These are phyloP conservation scores for Fonsecaea erecta DNA, from an alignment of 2,329 filamentous ascomycete genomes.

Conservation along the genomic window DNA sequence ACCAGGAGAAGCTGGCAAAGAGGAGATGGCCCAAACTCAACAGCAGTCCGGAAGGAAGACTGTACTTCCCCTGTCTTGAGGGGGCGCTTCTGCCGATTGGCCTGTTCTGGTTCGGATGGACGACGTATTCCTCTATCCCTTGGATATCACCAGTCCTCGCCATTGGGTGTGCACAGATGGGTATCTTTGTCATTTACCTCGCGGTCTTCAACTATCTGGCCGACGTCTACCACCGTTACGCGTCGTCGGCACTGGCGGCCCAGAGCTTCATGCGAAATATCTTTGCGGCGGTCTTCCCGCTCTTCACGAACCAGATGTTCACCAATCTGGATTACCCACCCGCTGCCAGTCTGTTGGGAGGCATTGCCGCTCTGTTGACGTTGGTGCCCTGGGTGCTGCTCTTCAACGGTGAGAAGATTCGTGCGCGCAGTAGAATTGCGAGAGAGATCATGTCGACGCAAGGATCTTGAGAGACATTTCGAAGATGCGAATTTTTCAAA, in stretches of 20 bases:
- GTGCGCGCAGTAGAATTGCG: slow-evolving; percentile 77
- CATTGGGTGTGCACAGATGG: slow-evolving; percentile 76
- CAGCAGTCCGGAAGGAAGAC: slow-evolving; percentile 70
- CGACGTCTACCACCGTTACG: slow-evolving; percentile 83
- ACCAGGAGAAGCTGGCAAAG: slow-evolving; percentile 61
- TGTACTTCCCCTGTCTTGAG: slow-evolving; percentile 83
- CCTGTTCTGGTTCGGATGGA: slow-evolving; percentile 80
- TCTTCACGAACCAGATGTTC: slow-evolving; percentile 77
- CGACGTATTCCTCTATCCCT: slow-evolving; percentile 58
- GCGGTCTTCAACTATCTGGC: slow-evolving; percentile 92
- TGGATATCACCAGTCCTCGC: slow-evolving; percentile 75
- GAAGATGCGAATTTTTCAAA: not conserved
- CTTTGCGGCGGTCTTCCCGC: slow-evolving; percentile 77
- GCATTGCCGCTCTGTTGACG: slow-evolving; percentile 68
- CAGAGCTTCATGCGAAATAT: slow-evolving; percentile 87
- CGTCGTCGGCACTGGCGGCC: slow-evolving; percentile 82
- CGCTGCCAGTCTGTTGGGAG: slow-evolving; percentile 76
- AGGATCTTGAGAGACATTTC: not conserved
- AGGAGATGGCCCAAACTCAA: slow-evolving; percentile 42
- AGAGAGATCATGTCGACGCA: slow-evolving; percentile 42
- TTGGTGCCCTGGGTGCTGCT: slow-evolving; percentile 86
- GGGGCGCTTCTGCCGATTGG: slow-evolving; percentile 76
- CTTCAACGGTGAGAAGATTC: slow-evolving; percentile 76
- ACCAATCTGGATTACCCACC: slow-evolving; percentile 69
- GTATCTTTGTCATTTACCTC: slow-evolving; percentile 85